Percentiles rank a stretch among this genome's conserved stretches.
These are phyloP conservation scores for Zalaria obscura DNA, from an alignment of 2,329 filamentous ascomycete species.

Conservation along the genomic window DNA sequence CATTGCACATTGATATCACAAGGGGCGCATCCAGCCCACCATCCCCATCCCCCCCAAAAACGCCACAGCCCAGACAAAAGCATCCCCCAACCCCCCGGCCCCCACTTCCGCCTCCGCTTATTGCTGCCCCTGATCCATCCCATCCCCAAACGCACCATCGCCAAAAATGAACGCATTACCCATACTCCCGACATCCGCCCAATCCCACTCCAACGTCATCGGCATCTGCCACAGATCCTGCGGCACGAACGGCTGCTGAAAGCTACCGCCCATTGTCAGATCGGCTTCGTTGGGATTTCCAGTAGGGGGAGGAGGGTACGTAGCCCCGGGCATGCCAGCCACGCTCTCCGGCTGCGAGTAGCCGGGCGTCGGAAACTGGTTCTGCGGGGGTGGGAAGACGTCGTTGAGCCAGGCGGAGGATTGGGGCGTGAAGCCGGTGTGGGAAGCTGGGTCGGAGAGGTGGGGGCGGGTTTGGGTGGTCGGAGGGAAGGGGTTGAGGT, in stretches of 20 bases:
- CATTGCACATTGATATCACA: too few species aligned
- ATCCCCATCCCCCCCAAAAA: too few species aligned
- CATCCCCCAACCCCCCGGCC: too few species aligned
- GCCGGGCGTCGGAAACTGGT: slow-evolving; percentile 6
- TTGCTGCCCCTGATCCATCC: not conserved
- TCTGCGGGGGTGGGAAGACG: slow-evolving; percentile 4
- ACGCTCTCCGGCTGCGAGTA: not conserved
- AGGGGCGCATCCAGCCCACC: too few species aligned
- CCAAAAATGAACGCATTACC: slow-evolving; percentile 3
- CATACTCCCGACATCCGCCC: slow-evolving; percentile 31
- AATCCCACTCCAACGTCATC: slow-evolving; percentile 90
- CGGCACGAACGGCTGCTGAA: slow-evolving; percentile 78
- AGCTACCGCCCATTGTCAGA: slow-evolving; percentile 26
- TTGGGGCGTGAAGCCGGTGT: too few species aligned
- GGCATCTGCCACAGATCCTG: slow-evolving; percentile 92
- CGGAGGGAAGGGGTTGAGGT: too few species aligned
- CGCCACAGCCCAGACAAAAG: too few species aligned
- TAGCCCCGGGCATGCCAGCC: too few species aligned
- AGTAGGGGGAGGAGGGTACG: too few species aligned
- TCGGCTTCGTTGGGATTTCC: too few species aligned
- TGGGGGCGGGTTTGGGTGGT: too few species aligned
- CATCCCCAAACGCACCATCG: not conserved
- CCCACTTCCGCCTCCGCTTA: not conserved
- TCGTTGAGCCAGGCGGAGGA: not conserved
- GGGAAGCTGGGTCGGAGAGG: too few species aligned